phyloP scores from a whole-genome alignment of 2,329 filamentous ascomycete genomes.

The Paraphaeosphaeria sporulosa region DNA sequence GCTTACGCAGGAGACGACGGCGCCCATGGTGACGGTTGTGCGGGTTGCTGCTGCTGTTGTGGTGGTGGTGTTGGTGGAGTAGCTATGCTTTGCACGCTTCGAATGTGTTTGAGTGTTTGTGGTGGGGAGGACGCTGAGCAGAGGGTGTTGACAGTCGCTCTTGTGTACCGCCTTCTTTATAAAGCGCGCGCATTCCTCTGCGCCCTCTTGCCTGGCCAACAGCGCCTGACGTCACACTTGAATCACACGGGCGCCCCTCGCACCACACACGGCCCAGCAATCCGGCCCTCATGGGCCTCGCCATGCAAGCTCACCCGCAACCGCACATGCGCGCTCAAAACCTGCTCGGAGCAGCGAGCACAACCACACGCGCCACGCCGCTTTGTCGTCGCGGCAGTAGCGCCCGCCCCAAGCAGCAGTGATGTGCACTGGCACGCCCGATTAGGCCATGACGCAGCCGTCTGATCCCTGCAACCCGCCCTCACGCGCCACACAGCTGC shows the following conservation, averaged over 20 bases:
- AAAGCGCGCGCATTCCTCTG: not conserved
- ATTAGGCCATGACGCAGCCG: conserved; percentile 21
- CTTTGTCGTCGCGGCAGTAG: conserved; percentile 13
- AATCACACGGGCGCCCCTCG: not conserved
- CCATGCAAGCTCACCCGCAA: conserved; percentile 1
- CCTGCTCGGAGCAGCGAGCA: conserved; percentile 14
- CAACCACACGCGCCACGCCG: not conserved
- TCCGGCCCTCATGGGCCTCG: not conserved
- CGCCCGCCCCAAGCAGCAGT: conserved; percentile 19
- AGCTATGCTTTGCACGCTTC: not conserved
- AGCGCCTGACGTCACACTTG: conserved; percentile 11
- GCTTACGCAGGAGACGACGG: conserved; percentile 83
- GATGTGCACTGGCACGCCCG: conserved; percentile 22
- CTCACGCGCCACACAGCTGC: conserved; percentile 23
- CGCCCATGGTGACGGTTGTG: conserved; percentile 70
- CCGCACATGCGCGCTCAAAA: conserved; percentile 19
- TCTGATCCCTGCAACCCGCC: conserved; percentile 14
- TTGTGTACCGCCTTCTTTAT: conserved; percentile 11
- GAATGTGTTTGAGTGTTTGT: not conserved
- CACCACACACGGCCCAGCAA: conserved; percentile 6
- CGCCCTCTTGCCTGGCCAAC: not conserved
- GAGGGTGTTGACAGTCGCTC: not conserved
- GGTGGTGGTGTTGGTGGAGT: not conserved
- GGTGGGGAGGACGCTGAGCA: not conserved
- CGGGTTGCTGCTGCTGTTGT: conserved; percentile 8